These are phyloP conservation scores for Takashimella tepidaria DNA, from an alignment of 1,284 basidiomycete species.

Conservation along the genomic window DNA sequence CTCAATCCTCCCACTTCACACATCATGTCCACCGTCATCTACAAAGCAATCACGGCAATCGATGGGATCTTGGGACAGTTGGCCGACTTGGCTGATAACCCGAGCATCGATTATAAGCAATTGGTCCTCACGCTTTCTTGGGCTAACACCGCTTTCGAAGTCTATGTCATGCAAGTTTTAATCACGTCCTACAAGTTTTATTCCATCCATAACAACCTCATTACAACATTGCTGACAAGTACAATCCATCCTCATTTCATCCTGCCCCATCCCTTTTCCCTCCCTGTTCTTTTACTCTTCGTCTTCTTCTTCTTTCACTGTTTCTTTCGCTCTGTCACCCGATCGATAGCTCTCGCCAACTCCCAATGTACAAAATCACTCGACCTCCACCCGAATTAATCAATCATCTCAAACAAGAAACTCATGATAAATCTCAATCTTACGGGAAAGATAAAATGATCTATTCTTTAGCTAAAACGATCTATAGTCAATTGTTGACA, in stretches of 20 bases:
- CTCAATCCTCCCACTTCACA: too few relatives aligned
- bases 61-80: slow-evolving; percentile 24
- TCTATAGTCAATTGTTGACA: slow-evolving; percentile 69
- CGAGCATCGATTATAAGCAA: slow-evolving; percentile 29
- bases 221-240: too few relatives aligned
- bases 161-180: slow-evolving; percentile 31
- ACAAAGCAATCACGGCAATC: slow-evolving; percentile 21
- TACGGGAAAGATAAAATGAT: slow-evolving; percentile 92
- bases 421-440: slow-evolving; percentile 80
- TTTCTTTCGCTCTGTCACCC: not conserved
- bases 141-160: slow-evolving; percentile 35
- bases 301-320: too few relatives aligned
- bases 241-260: too few relatives aligned
- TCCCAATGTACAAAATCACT: slow-evolving; percentile 70
- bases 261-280: too few relatives aligned
- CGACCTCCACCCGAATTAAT: slow-evolving; percentile 72
- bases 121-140: slow-evolving; percentile 26
- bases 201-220: too few relatives aligned
- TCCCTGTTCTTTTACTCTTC: too few relatives aligned
- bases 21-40: slow-evolving; percentile 2
- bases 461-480: slow-evolving; percentile 66
- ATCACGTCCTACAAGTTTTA: too few relatives aligned
- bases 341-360: slow-evolving; percentile 64
- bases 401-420: slow-evolving; percentile 64
- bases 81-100: slow-evolving; percentile 31